Evolutionary conservation across 208 protist species (phyloP), one percentile per base, ranked within the genome.

Genomic region (Acanthamoeba royreba): DNA sequence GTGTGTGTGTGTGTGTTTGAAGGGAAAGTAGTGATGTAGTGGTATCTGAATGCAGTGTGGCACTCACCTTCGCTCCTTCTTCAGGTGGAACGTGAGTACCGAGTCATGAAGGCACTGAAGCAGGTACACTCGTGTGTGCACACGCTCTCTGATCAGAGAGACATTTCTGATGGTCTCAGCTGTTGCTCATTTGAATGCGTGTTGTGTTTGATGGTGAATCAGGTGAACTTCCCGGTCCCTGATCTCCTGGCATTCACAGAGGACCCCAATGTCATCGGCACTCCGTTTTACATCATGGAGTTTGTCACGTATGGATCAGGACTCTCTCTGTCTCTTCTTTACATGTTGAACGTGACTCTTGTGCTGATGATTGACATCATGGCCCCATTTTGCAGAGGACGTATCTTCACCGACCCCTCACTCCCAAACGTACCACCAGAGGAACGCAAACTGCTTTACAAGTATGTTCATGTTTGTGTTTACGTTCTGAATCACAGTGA

Each of bases 201-300:
- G 31, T 74, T 74, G 66, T n/a, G n/a, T n/a, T n/a, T n/a, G n/a
- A n/a, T n/a, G n/a, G n/a, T n/a, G n/a, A n/a, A n/a, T n/a, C 66
- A 83, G 72, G 40, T 33, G 7, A 38, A 61, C 47, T 63, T 98
- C 17, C 96, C 96, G 19, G 97, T 98, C 5, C 97, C 97, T 0
- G 15, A 52, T 13, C 13, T 87, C 33, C 55, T 95, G 19, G 19
- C 93, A 15, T 95, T 97, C 42, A 98, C 96, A 88, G 69, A 92
- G 7, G 97, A 98, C 94, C 17, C 38, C 0, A 63, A 22, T 22
- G 94, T 98, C 3, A 92, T 98, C 61, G 98, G 98, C 8, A 97
- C 96, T 33, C 89, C 94, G n/a, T 98, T 98, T 83, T 97, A 96
- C 63, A 77, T 98, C 38, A 97, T 96, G 96, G 93, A 96, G 49